These are phyloP conservation scores for Nakazawaea ishiwadae DNA, from an alignment of 805 yeast species.

Conservation along the genomic window DNA sequence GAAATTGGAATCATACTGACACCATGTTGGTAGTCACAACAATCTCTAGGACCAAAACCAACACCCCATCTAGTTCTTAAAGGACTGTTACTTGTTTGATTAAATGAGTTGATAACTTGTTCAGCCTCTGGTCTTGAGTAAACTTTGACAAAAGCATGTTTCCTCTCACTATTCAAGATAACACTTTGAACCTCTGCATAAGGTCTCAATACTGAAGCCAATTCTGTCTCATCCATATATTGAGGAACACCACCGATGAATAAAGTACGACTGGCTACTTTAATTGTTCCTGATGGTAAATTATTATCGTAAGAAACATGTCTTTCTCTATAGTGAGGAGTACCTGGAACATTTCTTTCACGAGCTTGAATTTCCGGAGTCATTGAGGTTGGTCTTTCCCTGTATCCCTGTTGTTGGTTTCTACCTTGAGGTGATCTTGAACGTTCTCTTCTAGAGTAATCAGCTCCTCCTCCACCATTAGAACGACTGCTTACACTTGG, in stretches of 20 bases:
- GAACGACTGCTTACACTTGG: constrained; percentile 10
- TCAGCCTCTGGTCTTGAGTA: constrained; percentile 92
- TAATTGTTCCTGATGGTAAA: constrained; percentile 73
- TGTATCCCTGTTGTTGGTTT: constrained; percentile 6
- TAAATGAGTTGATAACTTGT: constrained; percentile 65
- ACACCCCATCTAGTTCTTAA: constrained; percentile 97
- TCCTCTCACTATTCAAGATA: constrained; percentile 80
- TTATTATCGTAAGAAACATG: constrained; percentile 65
- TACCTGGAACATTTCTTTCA: constrained; percentile 66
- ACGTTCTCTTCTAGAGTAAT: constrained; percentile 43
- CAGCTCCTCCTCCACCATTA: constrained; percentile 24
- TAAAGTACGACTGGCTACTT: constrained; percentile 83
- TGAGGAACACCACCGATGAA: constrained; percentile 93
- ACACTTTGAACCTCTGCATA: constrained; percentile 90
- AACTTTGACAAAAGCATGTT: constrained; percentile 94
- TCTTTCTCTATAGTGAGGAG: constrained; percentile 73
- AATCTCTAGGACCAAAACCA: constrained; percentile 97
- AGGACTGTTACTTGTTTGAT: constrained; percentile 46
- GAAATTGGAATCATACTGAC: constrained; percentile 80
- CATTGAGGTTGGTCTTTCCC: constrained; percentile 15
- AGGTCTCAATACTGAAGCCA: constrained; percentile 70
- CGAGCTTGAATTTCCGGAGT: constrained; percentile 37
- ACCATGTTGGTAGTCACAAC: constrained; percentile 93
- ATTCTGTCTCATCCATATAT: constrained; percentile 69
- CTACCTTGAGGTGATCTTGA: constrained; percentile 46